Evolutionary conservation across 306 rosid species (phyloP).

Genomic region (Sechiopsis laciniata): DNA sequence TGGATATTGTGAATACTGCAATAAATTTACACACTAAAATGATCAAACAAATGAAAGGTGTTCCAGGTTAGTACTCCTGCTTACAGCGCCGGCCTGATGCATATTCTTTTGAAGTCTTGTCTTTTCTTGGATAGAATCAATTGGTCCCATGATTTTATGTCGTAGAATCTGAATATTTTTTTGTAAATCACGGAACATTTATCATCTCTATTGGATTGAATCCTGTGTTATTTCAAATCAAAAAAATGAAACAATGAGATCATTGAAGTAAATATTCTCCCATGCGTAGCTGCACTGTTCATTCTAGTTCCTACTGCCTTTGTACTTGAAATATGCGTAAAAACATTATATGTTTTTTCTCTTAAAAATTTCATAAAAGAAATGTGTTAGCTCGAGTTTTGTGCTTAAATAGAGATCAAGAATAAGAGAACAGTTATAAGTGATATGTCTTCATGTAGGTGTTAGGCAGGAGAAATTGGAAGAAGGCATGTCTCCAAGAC

Average conservation of each 20-base stretch:
- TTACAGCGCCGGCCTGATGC: not conserved
- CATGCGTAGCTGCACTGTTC: too few relatives aligned
- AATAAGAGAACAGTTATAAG: not conserved
- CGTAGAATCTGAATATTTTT: not conserved
- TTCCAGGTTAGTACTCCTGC: slow-evolving; percentile 60
- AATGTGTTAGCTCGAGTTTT: not conserved
- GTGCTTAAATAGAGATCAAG: not conserved
- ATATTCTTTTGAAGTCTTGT: not conserved
- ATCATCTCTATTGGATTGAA: not conserved
- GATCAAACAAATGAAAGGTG: slow-evolving; percentile 99
- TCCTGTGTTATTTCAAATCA: too few relatives aligned
- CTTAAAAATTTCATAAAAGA: not conserved
- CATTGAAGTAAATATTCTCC: too few relatives aligned
- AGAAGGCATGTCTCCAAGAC: slow-evolving; percentile 87
- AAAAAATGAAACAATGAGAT: too few relatives aligned
- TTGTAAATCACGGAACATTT: not conserved
- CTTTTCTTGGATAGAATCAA: not conserved
- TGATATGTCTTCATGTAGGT: slow-evolving; percentile 43
- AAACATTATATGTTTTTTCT: not conserved
- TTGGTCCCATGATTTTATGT: not conserved
- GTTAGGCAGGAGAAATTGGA: slow-evolving; percentile 77
- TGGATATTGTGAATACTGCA: slow-evolving; percentile 79
- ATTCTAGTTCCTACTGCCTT: too few relatives aligned
- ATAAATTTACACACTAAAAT: slow-evolving; percentile 67
- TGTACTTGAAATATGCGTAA: too few relatives aligned